These are phyloP conservation scores for Prunus dulcis DNA, from an alignment of 306 rosid species.

Conservation along the genomic window DNA sequence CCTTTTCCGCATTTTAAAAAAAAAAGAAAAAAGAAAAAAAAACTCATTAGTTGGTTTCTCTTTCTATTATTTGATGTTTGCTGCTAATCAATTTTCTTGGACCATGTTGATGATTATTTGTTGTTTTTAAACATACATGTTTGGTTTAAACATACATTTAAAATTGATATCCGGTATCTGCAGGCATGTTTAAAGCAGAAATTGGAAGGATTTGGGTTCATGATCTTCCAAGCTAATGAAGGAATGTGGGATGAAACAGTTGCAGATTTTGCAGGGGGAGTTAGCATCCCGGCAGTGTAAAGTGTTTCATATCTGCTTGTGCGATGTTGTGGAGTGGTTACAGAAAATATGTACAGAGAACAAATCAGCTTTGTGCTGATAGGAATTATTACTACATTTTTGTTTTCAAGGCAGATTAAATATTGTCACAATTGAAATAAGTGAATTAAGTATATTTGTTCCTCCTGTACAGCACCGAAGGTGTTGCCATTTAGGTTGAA, in stretches of 20 bases:
- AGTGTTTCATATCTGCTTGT: constrained; percentile 34
- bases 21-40: background rate
- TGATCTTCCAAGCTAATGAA: background rate
- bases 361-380: constrained; percentile 1
- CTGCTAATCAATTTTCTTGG: background rate
- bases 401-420: background rate
- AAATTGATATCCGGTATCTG: background rate
- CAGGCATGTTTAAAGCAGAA: too few relatives aligned
- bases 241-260: constrained; percentile 7
- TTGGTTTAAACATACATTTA: background rate
- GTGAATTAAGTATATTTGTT: background rate
- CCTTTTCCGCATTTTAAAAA: too few relatives aligned
- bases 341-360: constrained; percentile 30
- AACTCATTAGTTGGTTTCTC: background rate
- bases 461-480: background rate
- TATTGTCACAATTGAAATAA: constrained; percentile 3
- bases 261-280: constrained; percentile 17
- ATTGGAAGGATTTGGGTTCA: background rate
- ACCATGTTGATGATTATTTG: background rate
- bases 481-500: background rate
- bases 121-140: background rate
- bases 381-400: constrained; percentile 17
- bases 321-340: constrained; percentile 33
- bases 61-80: background rate
- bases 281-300: constrained; percentile 37